Base-by-base conservation (phyloP, 2,329 filamentous ascomycete species). In the Blastomyces parvus region DNA sequence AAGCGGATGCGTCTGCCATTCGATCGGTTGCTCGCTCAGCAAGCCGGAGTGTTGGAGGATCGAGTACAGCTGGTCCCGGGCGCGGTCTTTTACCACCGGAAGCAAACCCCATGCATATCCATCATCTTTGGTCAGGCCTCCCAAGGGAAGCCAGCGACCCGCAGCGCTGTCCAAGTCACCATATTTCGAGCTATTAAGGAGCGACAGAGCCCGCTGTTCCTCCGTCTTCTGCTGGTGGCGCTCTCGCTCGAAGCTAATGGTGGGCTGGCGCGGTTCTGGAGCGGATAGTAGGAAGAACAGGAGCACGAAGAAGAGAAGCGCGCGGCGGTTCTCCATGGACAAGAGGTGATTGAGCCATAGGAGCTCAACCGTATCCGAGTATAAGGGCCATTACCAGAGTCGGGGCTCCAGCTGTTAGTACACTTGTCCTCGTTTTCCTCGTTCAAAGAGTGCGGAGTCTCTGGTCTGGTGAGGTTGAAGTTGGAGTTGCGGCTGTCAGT, bases 21-120 rank as follows among this genome's bases (percentile, higher is more conserved):
- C 69, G 46, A 74, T 67, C 19, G 67, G 69, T n/a, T 62, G 66
- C 6, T 73, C 72, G 53, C 68, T 70, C 19, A 70, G 60, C 42
- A 76, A 64, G 9, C 74, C 74, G 19, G 72, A 72, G 62, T 69
- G 69, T 40, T 70, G 67, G 30, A 77, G 67, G 30, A 69, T 70
- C 40, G 69, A 70, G 59, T 70, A 71, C 25, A 82, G 71, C 66
- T 82, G 87, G 68, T 86, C 80, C 62, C 83, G 79, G 62, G 86
- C 89, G 67, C 84, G 83, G 64, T 86, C 77, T 71, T 84, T 86
- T 64, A 92, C 90, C 0, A 79, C 76, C 0, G 80, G 79, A 27
- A 97, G 78, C 63, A 91, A 81, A 42, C 87, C 83, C 92, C 92
- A 97, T 1, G 85, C 87, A 74, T 89, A 90, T 4, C 83, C 85